Base-by-base conservation (phyloP, 2,329 filamentous ascomycete species). In the Fusarium denticulatum region DNA sequence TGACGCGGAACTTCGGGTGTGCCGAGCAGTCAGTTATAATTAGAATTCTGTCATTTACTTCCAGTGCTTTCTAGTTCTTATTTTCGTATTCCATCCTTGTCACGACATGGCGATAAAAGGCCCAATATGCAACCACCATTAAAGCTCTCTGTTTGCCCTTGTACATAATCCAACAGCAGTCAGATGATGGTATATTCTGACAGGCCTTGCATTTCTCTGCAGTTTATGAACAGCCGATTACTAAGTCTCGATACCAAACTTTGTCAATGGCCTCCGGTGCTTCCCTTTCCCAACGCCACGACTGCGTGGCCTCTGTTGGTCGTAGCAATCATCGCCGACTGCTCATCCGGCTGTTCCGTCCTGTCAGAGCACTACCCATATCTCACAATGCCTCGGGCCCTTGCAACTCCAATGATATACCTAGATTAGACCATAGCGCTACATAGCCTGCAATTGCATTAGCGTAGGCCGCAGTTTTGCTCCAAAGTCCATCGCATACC, bases 101-200 rank as follows among this genome's bases (percentile, higher is more conserved):
- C 32, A 36, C 12, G n/a, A 2, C 0, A 12, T 26, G 7, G 9
- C 9, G 13, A 36, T 52, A 36, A 26, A 3, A 52, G n/a, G 3
- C 6, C 18, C 1, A 4, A 26, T 36, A 52, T 52, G n/a, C n/a
- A 8, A 15, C 49, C n/a, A 22, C 30, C 49, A 26, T 36, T 11
- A 1, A 15, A 7, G 9, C n/a, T 18, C 9, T 32, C 7, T 26
- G 6, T 24, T 3, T 26, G 2, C 2, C 13, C 16, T 26, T 24
- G n/a, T 6, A 0, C 8, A 24, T 10, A 8, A 34, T 34, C 3
- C 12, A 3, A 6, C 0, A 15, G 4, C 4, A 22, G 18, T 52
- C n/a, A 15, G 13, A 15, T 36, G n/a, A 15, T 15, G 3, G n/a
- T 1, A 0, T 7, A 50, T 1, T 0, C 4, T 1, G 2, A 26